Conservation (phyloP, 768 basidiomycete genomes). For the Mycena epipterygia region DNA sequence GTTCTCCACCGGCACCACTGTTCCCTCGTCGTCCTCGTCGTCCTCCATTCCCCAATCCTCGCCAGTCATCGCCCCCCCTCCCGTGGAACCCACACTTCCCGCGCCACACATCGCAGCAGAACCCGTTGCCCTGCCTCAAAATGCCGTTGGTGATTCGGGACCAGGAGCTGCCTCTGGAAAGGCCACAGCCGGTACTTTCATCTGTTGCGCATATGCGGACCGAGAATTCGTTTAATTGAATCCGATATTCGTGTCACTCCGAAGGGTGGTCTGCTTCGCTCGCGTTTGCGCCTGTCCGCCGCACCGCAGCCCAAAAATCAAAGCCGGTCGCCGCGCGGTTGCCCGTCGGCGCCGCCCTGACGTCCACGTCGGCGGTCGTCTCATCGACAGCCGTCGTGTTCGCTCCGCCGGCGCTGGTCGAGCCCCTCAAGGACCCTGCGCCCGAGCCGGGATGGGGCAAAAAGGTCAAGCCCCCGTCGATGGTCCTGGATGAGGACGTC, state of each 20-base stretch:
- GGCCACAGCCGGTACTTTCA: conserved; percentile 70
- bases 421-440: conserved; percentile 49
- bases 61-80: conserved; percentile 36
- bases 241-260: conserved; percentile 52
- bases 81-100: conserved; percentile 34
- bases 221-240: conserved; percentile 73
- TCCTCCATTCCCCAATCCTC: conserved; percentile 42
- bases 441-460: conserved; percentile 82
- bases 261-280: conserved; percentile 92
- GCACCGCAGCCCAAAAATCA: conserved; percentile 67
- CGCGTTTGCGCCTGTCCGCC: conserved; percentile 88
- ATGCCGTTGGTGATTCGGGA: conserved; percentile 41
- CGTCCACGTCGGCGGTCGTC: conserved; percentile 43
- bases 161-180: conserved; percentile 53
- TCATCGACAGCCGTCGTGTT: conserved; percentile 49
- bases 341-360: conserved; percentile 74
- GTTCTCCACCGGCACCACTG: conserved; percentile 78
- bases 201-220: conserved; percentile 60
- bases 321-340: conserved; percentile 67
- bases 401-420: conserved; percentile 49
- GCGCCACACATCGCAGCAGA: conserved; percentile 44
- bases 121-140: conserved; percentile 45
- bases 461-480: conserved; percentile 91
- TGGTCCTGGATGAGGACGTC: conserved; percentile 91
- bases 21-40: conserved; percentile 59